phyloP scores from a whole-genome alignment of 768 basidiomycete genomes.

The Podaxis carcinomalis region DNA sequence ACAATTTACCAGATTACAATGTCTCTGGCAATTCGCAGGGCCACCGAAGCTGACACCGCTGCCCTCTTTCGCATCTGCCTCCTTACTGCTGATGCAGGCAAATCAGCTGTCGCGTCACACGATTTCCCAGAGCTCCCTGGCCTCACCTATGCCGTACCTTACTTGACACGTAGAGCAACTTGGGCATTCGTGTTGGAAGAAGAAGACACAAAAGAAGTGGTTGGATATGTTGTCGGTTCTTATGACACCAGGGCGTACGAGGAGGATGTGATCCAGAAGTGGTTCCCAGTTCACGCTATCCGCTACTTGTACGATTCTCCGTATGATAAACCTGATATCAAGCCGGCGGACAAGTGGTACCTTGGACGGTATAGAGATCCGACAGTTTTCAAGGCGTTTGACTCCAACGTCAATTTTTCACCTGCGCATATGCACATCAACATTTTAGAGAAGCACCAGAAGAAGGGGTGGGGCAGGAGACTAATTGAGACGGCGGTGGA shows the following conservation, averaged over 20 bases:
- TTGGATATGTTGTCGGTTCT: conserved; percentile 71
- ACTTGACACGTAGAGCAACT: conserved; percentile 60
- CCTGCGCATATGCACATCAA: conserved; percentile 77
- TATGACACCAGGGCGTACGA: conserved; percentile 66
- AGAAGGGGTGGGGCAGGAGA: conserved; percentile 66
- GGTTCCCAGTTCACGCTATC: conserved; percentile 62
- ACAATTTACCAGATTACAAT: conserved; percentile 19
- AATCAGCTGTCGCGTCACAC: conserved; percentile 59
- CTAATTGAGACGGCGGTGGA: conserved; percentile 53
- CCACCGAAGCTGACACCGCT: conserved; percentile 45
- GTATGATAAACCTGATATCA: conserved; percentile 20
- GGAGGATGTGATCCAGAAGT: conserved; percentile 44
- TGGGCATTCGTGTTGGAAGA: conserved; percentile 76
- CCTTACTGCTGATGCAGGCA: conserved; percentile 67
- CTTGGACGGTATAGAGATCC: conserved; percentile 23
- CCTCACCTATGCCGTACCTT: conserved; percentile 71
- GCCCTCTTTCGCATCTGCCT: conserved; percentile 71
- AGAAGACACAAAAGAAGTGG: conserved; percentile 39
- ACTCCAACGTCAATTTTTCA: conserved; percentile 58
- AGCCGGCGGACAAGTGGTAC: conserved; percentile 41
- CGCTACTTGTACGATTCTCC: conserved; percentile 38
- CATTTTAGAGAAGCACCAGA: conserved; percentile 61
- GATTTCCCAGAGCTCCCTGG: conserved; percentile 63
- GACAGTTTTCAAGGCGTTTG: conserved; percentile 40
- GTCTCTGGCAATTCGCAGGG: conserved; percentile 44